Percentiles rank a stretch among this genome's conserved stretches.
Evolutionary conservation across 495 filamentous ascomycete species (phyloP).

Genomic region (Podospora pseudocomata): DNA sequence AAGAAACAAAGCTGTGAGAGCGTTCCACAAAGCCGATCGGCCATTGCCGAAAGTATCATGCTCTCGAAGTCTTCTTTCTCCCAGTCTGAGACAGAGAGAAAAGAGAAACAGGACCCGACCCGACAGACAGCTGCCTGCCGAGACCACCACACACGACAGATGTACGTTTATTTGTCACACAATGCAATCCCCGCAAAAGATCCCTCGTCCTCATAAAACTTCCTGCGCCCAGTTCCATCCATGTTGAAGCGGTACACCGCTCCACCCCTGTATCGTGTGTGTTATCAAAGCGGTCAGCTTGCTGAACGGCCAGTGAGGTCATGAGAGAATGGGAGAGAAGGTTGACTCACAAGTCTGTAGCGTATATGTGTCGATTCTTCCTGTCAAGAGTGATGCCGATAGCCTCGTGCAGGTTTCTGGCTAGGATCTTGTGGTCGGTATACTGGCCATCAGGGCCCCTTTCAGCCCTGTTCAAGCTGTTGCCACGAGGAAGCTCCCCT

Average conservation of each 20-base stretch:
- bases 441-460: constrained; percentile 1
- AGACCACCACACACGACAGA: too few relatives aligned
- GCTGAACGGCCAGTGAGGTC: neutral
- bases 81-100: constrained; percentile 7
- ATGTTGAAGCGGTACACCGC: constrained; percentile 44
- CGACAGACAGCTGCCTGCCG: neutral
- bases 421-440: constrained; percentile 20
- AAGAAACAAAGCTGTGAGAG: constrained; percentile 4
- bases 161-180: constrained; percentile 13
- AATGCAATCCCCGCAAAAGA: constrained; percentile 28
- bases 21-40: constrained; percentile 9
- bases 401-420: constrained; percentile 45
- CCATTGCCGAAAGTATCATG: constrained; percentile 5
- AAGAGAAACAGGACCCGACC: neutral
- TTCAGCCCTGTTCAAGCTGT: constrained; percentile 39
- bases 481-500: constrained; percentile 48
- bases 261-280: constrained; percentile 30
- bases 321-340: neutral
- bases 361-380: constrained; percentile 32
- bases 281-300: neutral
- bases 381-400: constrained; percentile 45
- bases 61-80: neutral
- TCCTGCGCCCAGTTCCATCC: constrained; percentile 41
- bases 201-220: constrained; percentile 27
- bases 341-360: constrained; percentile 38